Conservation (phyloP, 202 grass and related monocot species). For the Hordeum pubiflorum region DNA sequence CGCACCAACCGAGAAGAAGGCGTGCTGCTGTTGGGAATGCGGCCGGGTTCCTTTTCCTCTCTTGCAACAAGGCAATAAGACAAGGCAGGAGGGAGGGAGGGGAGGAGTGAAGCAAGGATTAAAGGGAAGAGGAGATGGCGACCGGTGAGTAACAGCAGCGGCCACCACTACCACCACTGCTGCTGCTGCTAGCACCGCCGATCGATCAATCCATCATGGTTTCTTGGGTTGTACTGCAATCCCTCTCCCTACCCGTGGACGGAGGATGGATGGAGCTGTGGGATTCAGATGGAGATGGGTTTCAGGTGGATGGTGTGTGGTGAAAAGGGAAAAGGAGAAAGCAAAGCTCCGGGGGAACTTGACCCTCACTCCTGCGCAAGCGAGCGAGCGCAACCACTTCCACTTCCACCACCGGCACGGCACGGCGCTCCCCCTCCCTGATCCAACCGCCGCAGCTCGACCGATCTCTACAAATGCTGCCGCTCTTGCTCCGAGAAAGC, state of each 20-base stretch:
- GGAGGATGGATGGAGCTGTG: background rate
- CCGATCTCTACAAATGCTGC: slow-evolving; percentile 39
- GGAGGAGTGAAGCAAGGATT: slow-evolving; percentile 27
- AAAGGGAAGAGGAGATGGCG: slow-evolving; percentile 21
- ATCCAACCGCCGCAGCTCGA: slow-evolving; percentile 13
- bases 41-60: background rate
- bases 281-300: slow-evolving; percentile 21
- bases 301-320: slow-evolving; percentile 19
- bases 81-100: slow-evolving; percentile 1
- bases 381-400: slow-evolving; percentile 13
- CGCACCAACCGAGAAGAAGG: background rate
- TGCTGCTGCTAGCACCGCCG: too few relatives aligned
- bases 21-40: background rate
- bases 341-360: slow-evolving; percentile 26
- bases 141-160: slow-evolving; percentile 32
- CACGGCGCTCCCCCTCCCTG: background rate
- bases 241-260: background rate
- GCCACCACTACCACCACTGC: background rate
- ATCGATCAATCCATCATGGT: slow-evolving; percentile 41
- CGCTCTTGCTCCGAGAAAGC: slow-evolving; percentile 5
- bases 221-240: slow-evolving; percentile 92
- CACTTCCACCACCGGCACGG: slow-evolving; percentile 13
- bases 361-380: slow-evolving; percentile 23
- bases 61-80: slow-evolving; percentile 21
- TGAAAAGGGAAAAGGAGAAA: background rate